Evolutionary conservation across 371 early-diverging fungal genomes (phyloP), one percentile per base, ranked within the genome.

Genomic region (Blakeslea trispora): DNA sequence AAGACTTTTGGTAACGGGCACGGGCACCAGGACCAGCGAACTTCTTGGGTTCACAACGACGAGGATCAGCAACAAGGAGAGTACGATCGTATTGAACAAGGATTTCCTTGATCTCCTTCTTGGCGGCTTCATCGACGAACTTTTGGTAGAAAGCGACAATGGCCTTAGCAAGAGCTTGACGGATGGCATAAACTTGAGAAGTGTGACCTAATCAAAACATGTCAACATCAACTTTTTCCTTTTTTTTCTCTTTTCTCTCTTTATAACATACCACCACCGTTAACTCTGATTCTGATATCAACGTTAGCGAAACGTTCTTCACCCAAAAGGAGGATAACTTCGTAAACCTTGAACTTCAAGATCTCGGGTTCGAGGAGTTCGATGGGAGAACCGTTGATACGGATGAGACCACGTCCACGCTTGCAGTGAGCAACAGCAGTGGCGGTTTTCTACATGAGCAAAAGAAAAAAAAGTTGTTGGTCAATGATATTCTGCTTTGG

Each of bases 1-100:
- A 93, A 61, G 92, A 92, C 91, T 97, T 97, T 82, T 97, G 97
- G 94, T 85, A 96, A 77, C 98, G 93, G 73, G 99, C 97, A 85
- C 99, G 95, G 73, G 99, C 99, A 89, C 99, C 99, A 55, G 91
- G 91, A 88, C 99, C 99, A 78, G 99, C 99, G 82, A 98, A 99
- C 89, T 99, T 99, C 98, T 99, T 99, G 86, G 99, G 97, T 82
- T 99, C 99, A 87, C 94, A 94, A 81, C 99, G 98, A 84, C 99
- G 97, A 65, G 99, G 96, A 83, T 99, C 99, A 61, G 99, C 95
- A 63, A 99, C 99, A 53, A 99, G 88, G 56, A 98, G 93, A 71
- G 94, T 92, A 84, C 99, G 96, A 86, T 99, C 99, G 85, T 95
- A 99, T 72, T 87, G 84, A 70, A 95, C 84, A 53, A 99, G 87